These are phyloP conservation scores for Aegilops sharonensis DNA, from an alignment of 176 grass and related monocot genomes.

Conservation along the genomic window DNA sequence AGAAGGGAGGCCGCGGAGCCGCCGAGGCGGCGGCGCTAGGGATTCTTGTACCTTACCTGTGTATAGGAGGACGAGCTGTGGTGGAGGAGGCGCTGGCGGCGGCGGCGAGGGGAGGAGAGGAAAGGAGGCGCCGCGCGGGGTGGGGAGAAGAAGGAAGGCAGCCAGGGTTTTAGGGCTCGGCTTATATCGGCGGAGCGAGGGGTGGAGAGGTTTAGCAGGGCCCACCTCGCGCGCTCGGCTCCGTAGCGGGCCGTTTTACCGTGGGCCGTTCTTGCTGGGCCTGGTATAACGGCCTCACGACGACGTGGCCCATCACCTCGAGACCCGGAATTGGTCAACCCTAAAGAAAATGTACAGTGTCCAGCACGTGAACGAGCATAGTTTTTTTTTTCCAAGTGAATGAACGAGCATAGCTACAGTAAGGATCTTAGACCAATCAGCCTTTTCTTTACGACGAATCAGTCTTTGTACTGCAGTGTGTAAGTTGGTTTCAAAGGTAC, in stretches of 20 bases:
- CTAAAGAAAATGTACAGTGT: too few species aligned
- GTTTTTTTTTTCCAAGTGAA: too few species aligned
- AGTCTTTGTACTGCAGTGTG: too few species aligned
- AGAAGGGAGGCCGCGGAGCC: not conserved
- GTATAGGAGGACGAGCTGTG: not conserved
- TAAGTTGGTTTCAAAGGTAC: too few species aligned
- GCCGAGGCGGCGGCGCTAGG: not conserved
- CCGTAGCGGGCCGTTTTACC: not conserved
- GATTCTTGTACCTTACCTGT: not conserved
- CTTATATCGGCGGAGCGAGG: not conserved
- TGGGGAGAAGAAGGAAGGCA: not conserved
- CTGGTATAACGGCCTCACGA: too few species aligned
- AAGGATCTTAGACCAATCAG: too few species aligned
- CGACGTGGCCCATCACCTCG: too few species aligned
- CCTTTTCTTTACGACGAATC: too few species aligned
- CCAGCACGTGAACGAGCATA: too few species aligned
- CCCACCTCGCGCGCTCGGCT: not conserved
- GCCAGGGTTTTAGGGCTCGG: conserved; percentile 32
- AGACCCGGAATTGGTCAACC: too few species aligned
- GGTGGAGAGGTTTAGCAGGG: not conserved
- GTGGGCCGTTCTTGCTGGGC: not conserved
- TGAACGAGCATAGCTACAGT: too few species aligned
- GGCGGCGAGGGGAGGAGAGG: not conserved
- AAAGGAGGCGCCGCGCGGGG: conserved; percentile 27
- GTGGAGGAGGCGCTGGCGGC: not conserved